Base-by-base conservation (phyloP, 2,329 filamentous ascomycete species). In the Verticillium dahliae region DNA sequence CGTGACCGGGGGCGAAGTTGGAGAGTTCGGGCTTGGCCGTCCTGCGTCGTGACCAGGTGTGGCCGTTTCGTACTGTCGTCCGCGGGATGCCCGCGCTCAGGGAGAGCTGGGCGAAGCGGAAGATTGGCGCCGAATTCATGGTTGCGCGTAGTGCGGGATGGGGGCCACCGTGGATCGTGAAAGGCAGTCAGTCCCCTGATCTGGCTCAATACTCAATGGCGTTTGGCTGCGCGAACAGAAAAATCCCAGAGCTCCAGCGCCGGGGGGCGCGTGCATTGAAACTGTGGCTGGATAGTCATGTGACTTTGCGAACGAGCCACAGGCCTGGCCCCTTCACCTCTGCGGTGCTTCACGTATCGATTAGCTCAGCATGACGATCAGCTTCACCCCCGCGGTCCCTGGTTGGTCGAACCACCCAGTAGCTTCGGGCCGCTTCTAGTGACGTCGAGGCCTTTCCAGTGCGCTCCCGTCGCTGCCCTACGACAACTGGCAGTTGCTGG, bases 81-180 rank as follows among this genome's bases (percentile, higher is more conserved):
- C 75, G 71, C 45, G 78, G 69, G 58, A 79, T 68, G 63, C 74
- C 73, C 45, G 45, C 45, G 39, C 57, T 50, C 59, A 74, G 61
- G 34, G 78, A 75, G 69, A 82, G 73, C 70, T 74, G 78, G 69
- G 73, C 74, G 63, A 80, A 66, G 56, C 72, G 70, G 60, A 71
- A 68, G 60, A 67, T 65, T 54, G 70, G 65, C 68, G 69, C 71
- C 68, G 73, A 68, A 66, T 76, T 77, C 73, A 80, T 76, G 65
- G 69, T 73, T 61, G 65, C 66, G 63, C 65, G 64, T 68, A 22
- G 64, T 66, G 62, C 52, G 61, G 57, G 33, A 56, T 50, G 18
- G 45, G 18, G 27, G 27, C 27, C 45, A 22, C 45, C 45, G 45
- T 50, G n/a, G 18, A 50, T 31, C 56, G 45, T 33, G 55, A 56